A percentile compares a stretch with the other conserved stretches of the same genome.
phyloP scores from a whole-genome alignment of 495 filamentous ascomycete species.

The Trichoderma erinaceum region DNA sequence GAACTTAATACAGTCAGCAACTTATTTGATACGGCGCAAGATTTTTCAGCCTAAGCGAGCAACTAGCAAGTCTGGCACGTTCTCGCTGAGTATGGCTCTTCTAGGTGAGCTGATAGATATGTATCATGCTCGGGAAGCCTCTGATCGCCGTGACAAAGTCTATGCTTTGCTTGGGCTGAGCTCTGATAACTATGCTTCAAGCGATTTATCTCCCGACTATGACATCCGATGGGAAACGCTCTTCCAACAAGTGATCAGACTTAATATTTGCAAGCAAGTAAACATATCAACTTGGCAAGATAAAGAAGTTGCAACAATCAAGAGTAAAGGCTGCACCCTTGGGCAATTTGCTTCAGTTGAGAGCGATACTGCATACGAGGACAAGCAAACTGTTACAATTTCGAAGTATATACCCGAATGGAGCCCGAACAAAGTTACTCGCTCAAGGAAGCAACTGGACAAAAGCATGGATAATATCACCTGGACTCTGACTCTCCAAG shows the following conservation, averaged over 20 bases:
- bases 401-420: background rate
- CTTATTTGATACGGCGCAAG: background rate
- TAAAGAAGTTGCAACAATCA: background rate
- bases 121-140: constrained; percentile 30
- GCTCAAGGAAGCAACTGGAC: too few species aligned
- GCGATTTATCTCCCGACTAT: background rate
- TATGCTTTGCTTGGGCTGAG: constrained; percentile 34
- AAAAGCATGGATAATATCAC: background rate
- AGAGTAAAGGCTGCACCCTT: background rate
- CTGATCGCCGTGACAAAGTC: constrained; percentile 29
- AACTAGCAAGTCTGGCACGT: background rate
- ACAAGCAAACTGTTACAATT: background rate
- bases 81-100: background rate
- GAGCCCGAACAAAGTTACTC: too few species aligned
- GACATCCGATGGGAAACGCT: background rate
- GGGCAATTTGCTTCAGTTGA: background rate
- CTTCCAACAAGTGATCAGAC: background rate
- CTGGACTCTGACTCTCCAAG: background rate
- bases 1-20: background rate
- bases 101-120: constrained; percentile 31
- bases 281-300: background rate
- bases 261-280: background rate
- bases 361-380: background rate
- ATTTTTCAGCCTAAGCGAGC: background rate
- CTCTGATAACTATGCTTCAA: background rate